Evolutionary conservation across 2,329 filamentous ascomycete genomes (phyloP), one percentile per base, ranked within the genome.

Genomic region (Myriosclerotinia scirpicola): DNA sequence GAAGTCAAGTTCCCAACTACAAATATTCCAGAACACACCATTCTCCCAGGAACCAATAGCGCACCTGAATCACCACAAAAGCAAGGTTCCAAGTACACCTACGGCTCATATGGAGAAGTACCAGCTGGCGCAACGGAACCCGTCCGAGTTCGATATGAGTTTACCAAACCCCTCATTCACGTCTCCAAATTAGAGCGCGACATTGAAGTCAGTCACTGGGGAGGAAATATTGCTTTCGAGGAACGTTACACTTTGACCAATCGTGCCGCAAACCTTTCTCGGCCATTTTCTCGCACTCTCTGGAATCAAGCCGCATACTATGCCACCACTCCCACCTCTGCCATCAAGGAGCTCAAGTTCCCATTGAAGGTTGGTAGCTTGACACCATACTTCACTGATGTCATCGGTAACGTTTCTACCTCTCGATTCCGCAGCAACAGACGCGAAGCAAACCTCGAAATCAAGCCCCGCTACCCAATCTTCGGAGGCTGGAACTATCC

Each of bases 401-500:
- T 92, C 73, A 96, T 99, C 75, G 95, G 95, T 72, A 99, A 99
- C 76, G 93, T 99, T 40, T 96, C 93, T 38, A 99, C 95, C 0
- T 97, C 93, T 66, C 86, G 86, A 69, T 99, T 96, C 84, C 86
- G 93, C 69, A 87, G 83, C 72, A 91, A 87, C 77, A 86, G 84
- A 76, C 87, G 90, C 30, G 91, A 94, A 78, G 90, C 91, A n/a
- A 81, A 90, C 53, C 85, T 99, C 38, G 93, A 97, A 79, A 84
- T 97, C 70, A 95, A 93, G 83, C 95, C 95, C 26, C 87, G 95
- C 63, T 99, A 96, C 79, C 95, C 95, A n/a, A 79, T 99, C 34
- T 99, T 97, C 75, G 95, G 95, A 68, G 93, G 92, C 68, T 99
- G 95, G 95, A 97, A 96, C 79, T 98, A 97, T 80, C 95, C 91